Evolutionary conservation across 192 early-diverging fungal genomes (phyloP), one percentile per base, ranked within the genome.

Genomic region (Mortierella antarctica): DNA sequence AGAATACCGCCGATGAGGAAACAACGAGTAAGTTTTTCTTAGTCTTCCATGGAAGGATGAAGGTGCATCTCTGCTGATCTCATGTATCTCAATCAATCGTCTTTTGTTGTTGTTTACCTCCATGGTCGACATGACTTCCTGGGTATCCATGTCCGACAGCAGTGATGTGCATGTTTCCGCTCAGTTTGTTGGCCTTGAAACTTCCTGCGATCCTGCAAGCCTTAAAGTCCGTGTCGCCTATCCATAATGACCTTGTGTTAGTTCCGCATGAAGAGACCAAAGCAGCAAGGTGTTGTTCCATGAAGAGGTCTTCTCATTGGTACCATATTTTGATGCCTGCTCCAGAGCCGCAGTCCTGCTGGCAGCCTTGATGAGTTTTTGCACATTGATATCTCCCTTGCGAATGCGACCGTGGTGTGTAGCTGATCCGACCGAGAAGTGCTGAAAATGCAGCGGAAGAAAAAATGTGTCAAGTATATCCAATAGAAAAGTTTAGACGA

Each of bases 141-240:
- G 84, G 66, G 74, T 97, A 97, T 53, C 95, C 97, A 74, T 97
- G 95, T 13, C 96, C 96, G 49, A 89, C 79, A 9, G 96, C 92
- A 6, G 96, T 98, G 77, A 98, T 89, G 65, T 98, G 96, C 57
- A 98, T 86, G 82, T 95, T 95, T 23, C 96, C 95, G 6, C 91
- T 85, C 9, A 98, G 88, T 67, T 95, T 96, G 82, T 93, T 92
- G 56, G 94, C 90, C 42, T 85, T 69, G 11, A 95, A 85, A 9
- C 89, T 86, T 15, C 97, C 97, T 42, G 81, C 70, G 13, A 97
- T 86, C 12, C 92, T 80, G 79, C 97, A 98, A 4, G 90, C 94
- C 44, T 87, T 83, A 51, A 85, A 84, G 46, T 85, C 85, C 39
- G 56, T 47, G 13, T 58, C 54, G 51, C 46, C 60, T 66, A 18